Conservation (phyloP, 441 rosid genomes). For the Populus hybrid region DNA sequence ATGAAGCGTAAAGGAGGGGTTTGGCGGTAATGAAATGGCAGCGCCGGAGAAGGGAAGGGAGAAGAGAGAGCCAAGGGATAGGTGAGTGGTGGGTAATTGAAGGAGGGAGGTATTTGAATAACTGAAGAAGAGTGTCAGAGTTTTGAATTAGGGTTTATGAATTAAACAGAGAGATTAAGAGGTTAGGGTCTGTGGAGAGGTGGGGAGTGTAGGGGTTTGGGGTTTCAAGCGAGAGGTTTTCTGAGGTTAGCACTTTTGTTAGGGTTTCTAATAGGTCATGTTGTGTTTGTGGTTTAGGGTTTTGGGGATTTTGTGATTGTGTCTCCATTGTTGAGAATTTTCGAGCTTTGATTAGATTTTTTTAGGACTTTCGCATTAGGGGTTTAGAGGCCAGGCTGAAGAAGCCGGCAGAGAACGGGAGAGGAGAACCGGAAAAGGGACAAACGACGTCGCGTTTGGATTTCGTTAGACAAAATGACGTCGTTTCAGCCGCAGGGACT, state of each 20-base stretch:
- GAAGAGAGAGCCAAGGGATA: constrained; percentile 54
- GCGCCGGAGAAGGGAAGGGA: constrained; percentile 49
- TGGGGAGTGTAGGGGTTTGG: constrained; percentile 45
- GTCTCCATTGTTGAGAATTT: not conserved
- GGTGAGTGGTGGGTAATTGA: constrained; percentile 32
- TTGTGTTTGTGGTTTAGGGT: constrained; percentile 4
- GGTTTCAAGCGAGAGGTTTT: constrained; percentile 26
- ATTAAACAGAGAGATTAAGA: constrained; percentile 47
- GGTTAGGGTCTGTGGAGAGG: constrained; percentile 39
- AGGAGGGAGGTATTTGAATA: constrained; percentile 45
- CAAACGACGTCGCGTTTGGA: not conserved
- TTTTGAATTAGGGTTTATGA: constrained; percentile 40
- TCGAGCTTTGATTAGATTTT: not conserved
- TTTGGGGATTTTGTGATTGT: not conserved
- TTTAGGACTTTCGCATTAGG: no score
- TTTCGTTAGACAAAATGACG: not conserved
- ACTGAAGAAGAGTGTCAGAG: constrained; percentile 50
- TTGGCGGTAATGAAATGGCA: constrained; percentile 64
- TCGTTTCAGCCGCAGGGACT: not conserved
- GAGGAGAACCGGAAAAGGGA: not conserved
- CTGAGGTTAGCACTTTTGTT: constrained; percentile 37
- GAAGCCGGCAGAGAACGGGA: not conserved
- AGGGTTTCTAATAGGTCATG: constrained; percentile 31
- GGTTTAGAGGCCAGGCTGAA: not conserved
- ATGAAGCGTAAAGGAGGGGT: constrained; percentile 66